Base-by-base conservation (phyloP, 768 basidiomycete genomes). In the Agrocybe chaxingu region DNA sequence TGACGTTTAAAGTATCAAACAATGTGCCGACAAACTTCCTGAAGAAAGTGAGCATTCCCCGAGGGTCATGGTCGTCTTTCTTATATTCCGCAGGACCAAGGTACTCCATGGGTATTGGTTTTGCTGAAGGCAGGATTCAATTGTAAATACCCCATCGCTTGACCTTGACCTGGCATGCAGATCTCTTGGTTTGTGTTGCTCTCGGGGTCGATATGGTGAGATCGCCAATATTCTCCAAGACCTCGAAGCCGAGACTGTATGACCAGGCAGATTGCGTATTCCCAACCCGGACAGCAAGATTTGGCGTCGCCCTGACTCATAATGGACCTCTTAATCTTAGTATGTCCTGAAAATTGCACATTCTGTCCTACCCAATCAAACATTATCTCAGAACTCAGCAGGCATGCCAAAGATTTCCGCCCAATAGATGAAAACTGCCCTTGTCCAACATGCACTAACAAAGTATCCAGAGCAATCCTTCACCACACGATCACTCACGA, bases 71-170 rank as follows among this genome's bases (percentile, higher is more conserved):
- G 47, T 51, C 47, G 31, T 41, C 47, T 31, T 10, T 30, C 13
- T 34, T 24, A 34, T 32, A 42, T 36, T 42, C 46, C 63, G 42
- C 35, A 92, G 90, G 89, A 40, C 92, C 92, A 7, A 79, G 92
- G 56, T 96, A 95, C 69, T 85, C 87, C 3, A 96, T 96, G 92
- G 93, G 92, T 1, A 80, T 95, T 38, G 92, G 92, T 7, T 94
- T 92, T 66, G 91, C 92, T 29, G 92, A 95, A 81, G 90, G 89
- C 89, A 53, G 34, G 54, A 12, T 13, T 11, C 19, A 40, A 34
- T 59, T 38, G 47, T 37, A 35, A 29, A 19, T 38, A 9, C 7
- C 7, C 12, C 19, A 36, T 44, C 32, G 3, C 12, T 35, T 38
- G 35, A 41, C 32, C 11, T 29, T 19, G 24, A 24, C 24, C 24